Evolutionary conservation across 805 yeast genomes (phyloP).

Genomic region (Starmerella khaoyaiensis): DNA sequence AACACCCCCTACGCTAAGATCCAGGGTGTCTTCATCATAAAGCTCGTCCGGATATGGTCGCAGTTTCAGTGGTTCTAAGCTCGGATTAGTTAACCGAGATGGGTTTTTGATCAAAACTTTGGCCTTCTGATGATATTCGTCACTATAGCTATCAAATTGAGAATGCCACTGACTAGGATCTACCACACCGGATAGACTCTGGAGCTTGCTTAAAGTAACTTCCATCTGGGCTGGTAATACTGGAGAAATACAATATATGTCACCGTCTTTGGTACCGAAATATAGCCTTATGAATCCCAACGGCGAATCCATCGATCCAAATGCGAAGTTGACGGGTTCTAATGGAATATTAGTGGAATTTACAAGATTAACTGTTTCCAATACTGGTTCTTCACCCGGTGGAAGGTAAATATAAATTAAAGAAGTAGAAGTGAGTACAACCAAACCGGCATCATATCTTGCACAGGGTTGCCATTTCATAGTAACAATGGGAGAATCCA

Average conservation of each 20-base stretch:
- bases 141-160: constrained; percentile 23
- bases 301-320: constrained; percentile 32
- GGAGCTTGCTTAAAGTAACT: constrained; percentile 20
- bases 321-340: constrained; percentile 31
- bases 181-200: neutral
- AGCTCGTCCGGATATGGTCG: constrained; percentile 43
- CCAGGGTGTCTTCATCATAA: constrained; percentile 36
- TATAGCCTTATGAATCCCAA: constrained; percentile 42
- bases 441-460: constrained; percentile 33
- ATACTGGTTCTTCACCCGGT: constrained; percentile 26
- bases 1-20: constrained; percentile 21
- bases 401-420: constrained; percentile 8
- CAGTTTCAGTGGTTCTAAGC: constrained; percentile 42
- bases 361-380: constrained; percentile 15
- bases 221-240: constrained; percentile 40
- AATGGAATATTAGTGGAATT: constrained; percentile 2
- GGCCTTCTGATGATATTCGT: neutral
- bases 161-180: constrained; percentile 23
- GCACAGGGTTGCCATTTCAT: constrained; percentile 38
- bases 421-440: constrained; percentile 31
- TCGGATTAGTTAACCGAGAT: constrained; percentile 20
- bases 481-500: too few relatives aligned
- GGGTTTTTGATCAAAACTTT: constrained; percentile 4
- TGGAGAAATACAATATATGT: constrained; percentile 51
- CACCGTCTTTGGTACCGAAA: constrained; percentile 42